Evolutionary conservation across 176 grass and related monocot genomes (phyloP), one percentile per base, ranked within the genome.

Genomic region (Urochloa ruziziensis): DNA sequence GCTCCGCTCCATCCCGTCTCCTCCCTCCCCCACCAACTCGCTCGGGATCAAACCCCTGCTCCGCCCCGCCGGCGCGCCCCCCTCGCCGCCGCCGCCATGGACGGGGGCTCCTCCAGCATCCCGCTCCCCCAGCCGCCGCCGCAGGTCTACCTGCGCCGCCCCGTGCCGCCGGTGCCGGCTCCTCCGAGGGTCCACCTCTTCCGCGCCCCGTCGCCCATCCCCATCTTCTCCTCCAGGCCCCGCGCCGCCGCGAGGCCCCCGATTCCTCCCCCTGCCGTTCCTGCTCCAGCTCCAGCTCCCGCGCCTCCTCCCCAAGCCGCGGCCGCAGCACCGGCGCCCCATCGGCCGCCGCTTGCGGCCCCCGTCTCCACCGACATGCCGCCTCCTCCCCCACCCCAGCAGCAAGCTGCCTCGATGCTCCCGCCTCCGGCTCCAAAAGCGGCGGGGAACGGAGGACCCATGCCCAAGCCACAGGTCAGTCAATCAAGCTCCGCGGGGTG

Each of bases 81-180:
- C 16, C 1, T 14, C n/a, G n/a, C n/a, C 29, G 27, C 40, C 10
- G 3, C 0, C 49, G 19, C 81, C 65, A 90, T 90, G 88, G 88
- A 90, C 79, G 79, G 83, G 47, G 72, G 72, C 47, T 90, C 88
- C 11, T 56, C 88, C 8, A 82, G 73, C 88, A 47, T 82, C 17
- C 83, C 88, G 0, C 56, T 72, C 5, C 62, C 62, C 0, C 33
- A 64, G 5, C 68, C 65, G 54, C 67, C 76, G 56, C 59, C 83
- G 65, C 83, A 82, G 73, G 88, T 73, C 58, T 86, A 85, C 92
- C 76, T 83, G 14, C 86, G 69, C 66, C 71, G 80, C 77, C 25
- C 85, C 86, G 53, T 56, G 43, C 92, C 89, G 32, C 62, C 78
- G 57, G 24, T 70, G 10, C 33, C 86, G 1, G 57, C 82, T 51